phyloP scores from a whole-genome alignment of 1,139 yeast genomes.

The Suhomyces ambrosiae region DNA sequence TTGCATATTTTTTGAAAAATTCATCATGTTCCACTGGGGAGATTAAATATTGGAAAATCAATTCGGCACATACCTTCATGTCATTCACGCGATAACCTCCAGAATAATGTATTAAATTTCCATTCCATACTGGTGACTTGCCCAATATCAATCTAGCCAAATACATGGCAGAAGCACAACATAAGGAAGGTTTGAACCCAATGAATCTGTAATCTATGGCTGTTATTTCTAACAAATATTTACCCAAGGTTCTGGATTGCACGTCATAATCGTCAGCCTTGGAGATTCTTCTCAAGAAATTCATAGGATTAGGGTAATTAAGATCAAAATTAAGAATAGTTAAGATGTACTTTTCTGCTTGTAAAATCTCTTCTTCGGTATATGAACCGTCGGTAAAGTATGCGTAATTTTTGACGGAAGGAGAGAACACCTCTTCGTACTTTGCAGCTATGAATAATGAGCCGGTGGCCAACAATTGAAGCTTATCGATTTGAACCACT shows the following conservation, averaged over 20 bases:
- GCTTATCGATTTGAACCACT: conserved; percentile 76
- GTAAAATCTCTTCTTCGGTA: conserved; percentile 80
- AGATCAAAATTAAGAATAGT: conserved; percentile 77
- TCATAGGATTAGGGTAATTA: conserved; percentile 93
- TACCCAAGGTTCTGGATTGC: conserved; percentile 88
- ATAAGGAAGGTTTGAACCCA: conserved; percentile 76
- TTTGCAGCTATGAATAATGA: conserved; percentile 91
- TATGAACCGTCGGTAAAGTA: conserved; percentile 86
- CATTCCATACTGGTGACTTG: conserved; percentile 73
- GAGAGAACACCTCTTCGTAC: conserved; percentile 92
- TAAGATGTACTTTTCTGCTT: conserved; percentile 82
- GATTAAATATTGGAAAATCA: conserved; percentile 76
- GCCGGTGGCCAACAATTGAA: conserved; percentile 90
- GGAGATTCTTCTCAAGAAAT: conserved; percentile 86
- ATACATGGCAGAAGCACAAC: conserved; percentile 93
- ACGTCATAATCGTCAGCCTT: conserved; percentile 96
- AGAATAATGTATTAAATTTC: conserved; percentile 82
- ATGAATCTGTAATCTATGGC: conserved; percentile 80
- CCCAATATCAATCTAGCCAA: conserved; percentile 78
- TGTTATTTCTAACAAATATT: conserved; percentile 81
- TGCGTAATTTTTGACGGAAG: conserved; percentile 85
- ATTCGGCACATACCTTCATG: conserved; percentile 68
- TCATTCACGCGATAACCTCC: conserved; percentile 86
- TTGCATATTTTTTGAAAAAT: conserved; percentile 90
- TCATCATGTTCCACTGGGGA: conserved; percentile 91